These are phyloP conservation scores for Wilcoxina mikolae DNA, from an alignment of 495 filamentous ascomycete species.

Conservation along the genomic window DNA sequence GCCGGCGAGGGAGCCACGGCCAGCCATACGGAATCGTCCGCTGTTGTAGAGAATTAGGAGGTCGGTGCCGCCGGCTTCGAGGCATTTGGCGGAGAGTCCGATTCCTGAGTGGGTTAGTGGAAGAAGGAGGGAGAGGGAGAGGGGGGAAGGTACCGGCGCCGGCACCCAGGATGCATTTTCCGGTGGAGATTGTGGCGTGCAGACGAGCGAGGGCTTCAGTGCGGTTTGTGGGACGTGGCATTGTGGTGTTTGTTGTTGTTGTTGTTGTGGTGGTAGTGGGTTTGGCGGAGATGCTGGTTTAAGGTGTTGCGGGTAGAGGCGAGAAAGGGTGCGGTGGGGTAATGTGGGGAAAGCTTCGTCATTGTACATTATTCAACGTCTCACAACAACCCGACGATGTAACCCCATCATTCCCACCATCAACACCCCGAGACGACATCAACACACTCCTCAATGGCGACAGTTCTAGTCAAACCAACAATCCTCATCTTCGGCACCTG, in stretches of 20 bases:
- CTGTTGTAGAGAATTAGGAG: slow-evolving; percentile 61
- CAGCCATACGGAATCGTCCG: slow-evolving; percentile 60
- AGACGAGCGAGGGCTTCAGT: slow-evolving; percentile 43
- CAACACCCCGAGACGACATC: too few species aligned
- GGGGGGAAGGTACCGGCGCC: slow-evolving; percentile 40
- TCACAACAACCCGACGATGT: too few species aligned
- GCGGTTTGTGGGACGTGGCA: slow-evolving; percentile 29
- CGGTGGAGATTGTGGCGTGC: slow-evolving; percentile 37
- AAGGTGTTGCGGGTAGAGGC: too few species aligned
- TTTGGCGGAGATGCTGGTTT: too few species aligned
- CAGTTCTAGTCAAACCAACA: slow-evolving; percentile 23
- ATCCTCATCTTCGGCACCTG: slow-evolving; percentile 50
- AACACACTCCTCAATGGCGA: too few species aligned
- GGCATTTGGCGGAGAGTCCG: slow-evolving; percentile 54
- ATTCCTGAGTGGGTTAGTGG: slow-evolving; percentile 34
- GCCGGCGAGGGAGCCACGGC: slow-evolving; percentile 52
- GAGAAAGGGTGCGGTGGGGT: too few species aligned
- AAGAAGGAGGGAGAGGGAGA: neutral
- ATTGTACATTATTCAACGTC: too few species aligned
- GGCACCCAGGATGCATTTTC: slow-evolving; percentile 47
- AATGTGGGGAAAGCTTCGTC: too few species aligned
- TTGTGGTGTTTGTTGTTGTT: neutral
- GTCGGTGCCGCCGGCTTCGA: slow-evolving; percentile 51
- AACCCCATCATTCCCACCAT: too few species aligned
- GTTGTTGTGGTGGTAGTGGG: too few species aligned